Evolutionary conservation across 768 basidiomycete genomes (phyloP).

Genomic region (Rhodotorula paludigena): DNA sequence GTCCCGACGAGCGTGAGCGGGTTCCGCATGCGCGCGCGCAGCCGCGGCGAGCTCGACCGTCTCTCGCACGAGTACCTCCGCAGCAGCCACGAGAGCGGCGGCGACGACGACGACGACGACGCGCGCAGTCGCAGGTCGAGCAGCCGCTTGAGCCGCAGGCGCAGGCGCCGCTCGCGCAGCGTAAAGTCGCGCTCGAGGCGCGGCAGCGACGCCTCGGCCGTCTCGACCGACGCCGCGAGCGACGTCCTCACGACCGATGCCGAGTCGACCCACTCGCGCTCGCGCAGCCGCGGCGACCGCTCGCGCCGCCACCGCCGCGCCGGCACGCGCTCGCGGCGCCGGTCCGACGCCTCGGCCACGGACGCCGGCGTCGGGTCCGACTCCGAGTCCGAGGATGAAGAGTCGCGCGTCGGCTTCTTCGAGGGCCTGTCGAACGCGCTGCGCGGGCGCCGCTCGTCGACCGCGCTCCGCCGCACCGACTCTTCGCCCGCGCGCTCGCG

Average conservation of each 20-base stretch:
- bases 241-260: slow-evolving; percentile 22
- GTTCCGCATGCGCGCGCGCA: slow-evolving; percentile 29
- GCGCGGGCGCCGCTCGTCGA: slow-evolving; percentile 15
- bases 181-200: background rate
- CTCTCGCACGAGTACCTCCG: slow-evolving; percentile 7
- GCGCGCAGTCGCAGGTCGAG: slow-evolving; percentile 14
- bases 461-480: slow-evolving; percentile 3
- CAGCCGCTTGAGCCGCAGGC: background rate
- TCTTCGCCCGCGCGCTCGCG: background rate
- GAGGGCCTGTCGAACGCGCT: slow-evolving; percentile 33
- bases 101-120: slow-evolving; percentile 23
- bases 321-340: background rate
- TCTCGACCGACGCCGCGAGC: background rate
- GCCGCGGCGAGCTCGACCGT: slow-evolving; percentile 27
- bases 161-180: background rate
- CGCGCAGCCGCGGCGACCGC: background rate
- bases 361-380: background rate
- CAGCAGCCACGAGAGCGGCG: background rate
- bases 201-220: slow-evolving; percentile 18
- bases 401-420: slow-evolving; percentile 30
- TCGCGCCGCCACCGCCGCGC: background rate
- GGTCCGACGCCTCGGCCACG: background rate
- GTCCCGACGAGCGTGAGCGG: slow-evolving; percentile 32
- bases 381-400: slow-evolving; percentile 24
- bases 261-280: slow-evolving; percentile 5